Conservation (phyloP, 495 filamentous ascomycete genomes). For the Achaetomiella virescens region DNA sequence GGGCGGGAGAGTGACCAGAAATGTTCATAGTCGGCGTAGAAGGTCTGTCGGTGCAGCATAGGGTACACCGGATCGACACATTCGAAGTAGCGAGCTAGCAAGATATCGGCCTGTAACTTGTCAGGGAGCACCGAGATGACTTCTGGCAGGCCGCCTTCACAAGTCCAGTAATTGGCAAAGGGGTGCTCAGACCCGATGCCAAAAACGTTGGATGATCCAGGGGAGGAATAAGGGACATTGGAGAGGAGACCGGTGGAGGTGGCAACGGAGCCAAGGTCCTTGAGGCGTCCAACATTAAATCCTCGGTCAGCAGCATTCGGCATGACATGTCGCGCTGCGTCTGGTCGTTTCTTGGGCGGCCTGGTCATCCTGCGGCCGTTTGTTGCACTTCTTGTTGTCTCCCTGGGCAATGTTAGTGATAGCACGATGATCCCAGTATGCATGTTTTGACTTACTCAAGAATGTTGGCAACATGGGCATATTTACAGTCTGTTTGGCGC, state of each 20-base stretch:
- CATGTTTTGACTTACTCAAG: constrained; percentile 64
- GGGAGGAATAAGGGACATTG: constrained; percentile 58
- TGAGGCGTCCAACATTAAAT: constrained; percentile 31
- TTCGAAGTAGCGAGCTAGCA: constrained; percentile 64
- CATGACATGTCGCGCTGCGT: constrained; percentile 24
- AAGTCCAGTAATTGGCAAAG: constrained; percentile 74
- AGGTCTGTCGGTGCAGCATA: constrained; percentile 59
- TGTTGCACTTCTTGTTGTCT: constrained; percentile 41
- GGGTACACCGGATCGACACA: constrained; percentile 70
- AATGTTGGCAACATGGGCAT: constrained; percentile 61
- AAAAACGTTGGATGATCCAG: constrained; percentile 60
- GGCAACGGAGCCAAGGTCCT: constrained; percentile 37
- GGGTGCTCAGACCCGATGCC: constrained; percentile 61
- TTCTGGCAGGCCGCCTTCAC: constrained; percentile 61
- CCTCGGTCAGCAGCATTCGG: constrained; percentile 44
- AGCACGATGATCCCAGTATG: no score
- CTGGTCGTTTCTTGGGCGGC: constrained; percentile 44
- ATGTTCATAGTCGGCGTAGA: constrained; percentile 63
- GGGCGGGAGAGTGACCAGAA: constrained; percentile 54
- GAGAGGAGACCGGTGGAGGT: constrained; percentile 56
- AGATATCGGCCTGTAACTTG: constrained; percentile 64
- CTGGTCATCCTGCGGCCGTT: constrained; percentile 54
- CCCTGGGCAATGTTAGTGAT: constrained; percentile 27
- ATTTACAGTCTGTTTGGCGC: constrained; percentile 61
- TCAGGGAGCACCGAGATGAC: constrained; percentile 63